These are phyloP conservation scores for Ilyonectria destructans DNA, from an alignment of 2,329 filamentous ascomycete genomes.

Conservation along the genomic window DNA sequence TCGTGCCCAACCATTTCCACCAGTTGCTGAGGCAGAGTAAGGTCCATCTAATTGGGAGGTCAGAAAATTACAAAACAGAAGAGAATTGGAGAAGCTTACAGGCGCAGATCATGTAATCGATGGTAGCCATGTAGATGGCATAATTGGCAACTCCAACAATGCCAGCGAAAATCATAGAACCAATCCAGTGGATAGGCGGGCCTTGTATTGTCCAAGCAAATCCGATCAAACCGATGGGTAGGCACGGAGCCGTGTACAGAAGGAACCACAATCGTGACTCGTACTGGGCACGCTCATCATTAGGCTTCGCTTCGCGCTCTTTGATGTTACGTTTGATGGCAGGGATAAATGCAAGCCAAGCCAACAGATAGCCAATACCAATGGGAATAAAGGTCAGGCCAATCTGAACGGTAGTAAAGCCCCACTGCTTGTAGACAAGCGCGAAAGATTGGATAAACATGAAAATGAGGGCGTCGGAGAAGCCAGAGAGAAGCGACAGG, in stretches of 20 bases:
- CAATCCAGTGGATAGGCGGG: conserved; percentile 78
- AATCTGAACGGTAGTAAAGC: conserved; percentile 70
- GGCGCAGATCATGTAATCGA: conserved; percentile 77
- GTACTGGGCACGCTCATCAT: conserved; percentile 75
- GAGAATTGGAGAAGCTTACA: conserved; percentile 29
- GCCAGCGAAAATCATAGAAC: conserved; percentile 75
- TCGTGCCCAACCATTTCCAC: conserved; percentile 82
- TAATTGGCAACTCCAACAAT: conserved; percentile 84
- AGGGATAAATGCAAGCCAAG: conserved; percentile 73
- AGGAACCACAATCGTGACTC: conserved; percentile 79
- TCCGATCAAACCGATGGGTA: conserved; percentile 79
- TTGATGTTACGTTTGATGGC: conserved; percentile 70
- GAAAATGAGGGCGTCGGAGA: conserved; percentile 84
- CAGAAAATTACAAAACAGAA: not conserved
- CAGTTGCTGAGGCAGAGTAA: conserved; percentile 82
- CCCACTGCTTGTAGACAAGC: conserved; percentile 79
- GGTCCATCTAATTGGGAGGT: conserved; percentile 62
- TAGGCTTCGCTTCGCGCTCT: conserved; percentile 65
- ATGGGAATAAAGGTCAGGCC: conserved; percentile 78
- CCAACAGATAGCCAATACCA: conserved; percentile 76
- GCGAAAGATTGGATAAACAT: conserved; percentile 82
- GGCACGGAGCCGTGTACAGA: conserved; percentile 72
- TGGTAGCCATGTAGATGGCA: conserved; percentile 82
- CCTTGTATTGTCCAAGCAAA: conserved; percentile 80
- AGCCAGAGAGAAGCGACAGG: conserved; percentile 80